These are phyloP conservation scores for Kodamaea sp. DNA, from an alignment of 1,139 yeast species.

Conservation along the genomic window DNA sequence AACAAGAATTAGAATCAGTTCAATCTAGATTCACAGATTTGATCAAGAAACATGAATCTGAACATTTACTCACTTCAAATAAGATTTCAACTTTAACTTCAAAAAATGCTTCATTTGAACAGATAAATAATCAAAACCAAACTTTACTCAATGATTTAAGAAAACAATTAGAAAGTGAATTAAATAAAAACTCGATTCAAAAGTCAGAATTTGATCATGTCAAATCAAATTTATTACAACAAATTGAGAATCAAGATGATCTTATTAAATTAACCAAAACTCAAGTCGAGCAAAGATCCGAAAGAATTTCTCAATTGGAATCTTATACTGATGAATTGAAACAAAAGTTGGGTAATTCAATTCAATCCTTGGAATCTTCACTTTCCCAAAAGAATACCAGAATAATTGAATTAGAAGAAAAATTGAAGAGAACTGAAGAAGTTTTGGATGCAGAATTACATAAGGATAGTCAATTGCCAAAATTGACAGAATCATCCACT, in stretches of 20 bases:
- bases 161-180: slow-evolving; percentile 43
- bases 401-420: slow-evolving; percentile 32
- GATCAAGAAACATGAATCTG: slow-evolving; percentile 39
- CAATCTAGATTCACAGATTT: slow-evolving; percentile 39
- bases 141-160: slow-evolving; percentile 28
- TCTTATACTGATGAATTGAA: slow-evolving; percentile 40
- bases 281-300: slow-evolving; percentile 44
- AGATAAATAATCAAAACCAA: slow-evolving; percentile 14
- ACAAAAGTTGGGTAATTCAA: slow-evolving; percentile 30
- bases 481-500: slow-evolving; percentile 36
- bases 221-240: slow-evolving; percentile 57
- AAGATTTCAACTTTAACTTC: slow-evolving; percentile 27
- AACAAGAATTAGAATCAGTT: slow-evolving; percentile 39
- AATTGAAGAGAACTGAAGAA: slow-evolving; percentile 38
- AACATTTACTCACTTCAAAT: slow-evolving; percentile 28
- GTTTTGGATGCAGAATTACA: slow-evolving; percentile 41
- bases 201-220: slow-evolving; percentile 27
- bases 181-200: slow-evolving; percentile 32
- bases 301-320: slow-evolving; percentile 50
- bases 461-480: slow-evolving; percentile 40
- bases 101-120: slow-evolving; percentile 24
- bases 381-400: slow-evolving; percentile 33
- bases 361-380: slow-evolving; percentile 21
- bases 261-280: slow-evolving; percentile 55
- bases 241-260: slow-evolving; percentile 62